A percentile compares a stretch with the other conserved stretches of the same genome.
Conservation (phyloP, 2,329 filamentous ascomycete genomes). For the Truncatella angustata region DNA sequence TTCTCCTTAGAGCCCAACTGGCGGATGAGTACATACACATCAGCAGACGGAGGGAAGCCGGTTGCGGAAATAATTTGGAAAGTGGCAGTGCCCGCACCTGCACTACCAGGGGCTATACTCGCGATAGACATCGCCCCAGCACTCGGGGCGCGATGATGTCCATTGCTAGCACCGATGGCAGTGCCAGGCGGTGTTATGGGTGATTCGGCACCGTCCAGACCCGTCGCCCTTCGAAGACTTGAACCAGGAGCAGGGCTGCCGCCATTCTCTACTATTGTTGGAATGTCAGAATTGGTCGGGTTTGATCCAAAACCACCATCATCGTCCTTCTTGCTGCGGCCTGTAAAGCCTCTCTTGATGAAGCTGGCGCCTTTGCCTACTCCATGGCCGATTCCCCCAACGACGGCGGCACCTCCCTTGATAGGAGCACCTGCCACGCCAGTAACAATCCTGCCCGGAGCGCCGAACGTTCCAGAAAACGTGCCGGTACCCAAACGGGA, state of each 20-base stretch:
- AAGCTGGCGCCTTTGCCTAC: constrained; percentile 91
- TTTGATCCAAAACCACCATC: constrained; percentile 42
- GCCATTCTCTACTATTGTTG: constrained; percentile 43
- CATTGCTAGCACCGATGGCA: constrained; percentile 27
- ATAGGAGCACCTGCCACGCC: constrained; percentile 83
- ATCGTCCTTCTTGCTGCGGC: constrained; percentile 68
- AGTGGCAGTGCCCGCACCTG: constrained; percentile 70
- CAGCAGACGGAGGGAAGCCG: constrained; percentile 72
- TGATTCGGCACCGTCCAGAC: constrained; percentile 30
- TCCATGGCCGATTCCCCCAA: constrained; percentile 68
- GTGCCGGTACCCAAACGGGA: constrained; percentile 87
- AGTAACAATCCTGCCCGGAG: constrained; percentile 83
- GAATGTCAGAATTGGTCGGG: constrained; percentile 38
- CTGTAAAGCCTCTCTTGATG: constrained; percentile 78
- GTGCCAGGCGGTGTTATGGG: constrained; percentile 30
- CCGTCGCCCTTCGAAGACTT: constrained; percentile 41
- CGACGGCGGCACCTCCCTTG: constrained; percentile 82
- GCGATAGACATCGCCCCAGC: constrained; percentile 64
- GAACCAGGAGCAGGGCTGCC: constrained; percentile 29
- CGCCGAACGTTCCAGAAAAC: constrained; percentile 85
- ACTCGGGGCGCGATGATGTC: constrained; percentile 55
- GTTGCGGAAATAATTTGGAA: constrained; percentile 78
- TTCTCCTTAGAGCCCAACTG: constrained; percentile 69
- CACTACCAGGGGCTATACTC: constrained; percentile 58
- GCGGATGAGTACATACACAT: constrained; percentile 75